phyloP scores from a whole-genome alignment of 495 filamentous ascomycete species.

The Collariella sp. region DNA sequence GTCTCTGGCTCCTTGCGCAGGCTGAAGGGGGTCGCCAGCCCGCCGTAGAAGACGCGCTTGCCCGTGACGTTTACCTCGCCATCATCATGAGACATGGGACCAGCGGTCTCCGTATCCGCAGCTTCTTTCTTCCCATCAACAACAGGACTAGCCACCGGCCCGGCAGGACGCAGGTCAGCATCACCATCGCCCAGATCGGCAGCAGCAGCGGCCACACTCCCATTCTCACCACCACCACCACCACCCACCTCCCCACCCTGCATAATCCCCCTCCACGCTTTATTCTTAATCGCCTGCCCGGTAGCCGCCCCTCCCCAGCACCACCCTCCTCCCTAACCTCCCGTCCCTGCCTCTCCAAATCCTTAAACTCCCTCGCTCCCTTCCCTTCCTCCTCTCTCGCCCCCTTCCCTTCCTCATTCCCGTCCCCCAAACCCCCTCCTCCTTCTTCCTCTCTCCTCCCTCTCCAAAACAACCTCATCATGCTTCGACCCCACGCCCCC shows the following conservation, averaged over 20 bases:
- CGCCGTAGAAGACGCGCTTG: slow-evolving; percentile 40
- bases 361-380: slow-evolving; percentile 31
- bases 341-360: slow-evolving; percentile 27
- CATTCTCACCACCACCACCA: too few relatives aligned
- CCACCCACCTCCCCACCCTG: slow-evolving; percentile 35
- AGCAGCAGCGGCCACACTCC: not conserved
- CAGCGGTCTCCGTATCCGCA: not conserved
- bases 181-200: slow-evolving; percentile 25
- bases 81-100: slow-evolving; percentile 18
- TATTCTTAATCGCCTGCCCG: not conserved
- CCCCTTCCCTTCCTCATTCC: slow-evolving; percentile 24
- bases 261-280: slow-evolving; percentile 33
- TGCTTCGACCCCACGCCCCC: slow-evolving; percentile 83
- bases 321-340: not conserved
- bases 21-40: slow-evolving; percentile 46
- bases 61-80: slow-evolving; percentile 33
- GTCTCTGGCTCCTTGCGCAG: slow-evolving; percentile 40
- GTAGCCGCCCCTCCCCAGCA: not conserved
- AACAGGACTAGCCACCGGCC: not conserved
- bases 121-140: not conserved
- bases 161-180: slow-evolving; percentile 12
- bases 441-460: slow-evolving; percentile 36
- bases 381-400: slow-evolving; percentile 28
- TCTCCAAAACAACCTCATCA: slow-evolving; percentile 60
- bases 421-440: slow-evolving; percentile 22